Evolutionary conservation across 1,139 yeast species (phyloP).

Genomic region (Meyerozyma sp.): DNA sequence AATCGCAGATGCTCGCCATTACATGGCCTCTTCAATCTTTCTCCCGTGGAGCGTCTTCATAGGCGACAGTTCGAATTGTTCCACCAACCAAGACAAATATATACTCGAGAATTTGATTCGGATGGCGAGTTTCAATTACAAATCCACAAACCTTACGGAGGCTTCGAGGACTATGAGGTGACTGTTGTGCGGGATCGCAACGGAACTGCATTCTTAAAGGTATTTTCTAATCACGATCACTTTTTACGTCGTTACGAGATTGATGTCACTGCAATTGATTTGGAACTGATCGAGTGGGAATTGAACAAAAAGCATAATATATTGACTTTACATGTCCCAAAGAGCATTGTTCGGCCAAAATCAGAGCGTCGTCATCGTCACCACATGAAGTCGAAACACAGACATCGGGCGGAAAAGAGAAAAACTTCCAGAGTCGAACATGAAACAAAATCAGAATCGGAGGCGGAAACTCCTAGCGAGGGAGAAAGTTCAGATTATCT

Average conservation of each 20-base stretch:
- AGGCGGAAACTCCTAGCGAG: not conserved
- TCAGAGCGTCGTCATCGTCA: not conserved
- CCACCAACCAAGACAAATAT: not conserved
- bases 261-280: not conserved
- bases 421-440: not conserved
- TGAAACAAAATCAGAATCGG: not conserved
- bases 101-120: not conserved
- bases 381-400: not conserved
- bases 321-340: not conserved
- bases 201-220: not conserved
- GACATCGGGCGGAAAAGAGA: not conserved
- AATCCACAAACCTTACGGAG: not conserved
- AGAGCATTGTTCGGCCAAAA: not conserved
- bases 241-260: not conserved
- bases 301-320: not conserved
- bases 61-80: not conserved
- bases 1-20: not conserved
- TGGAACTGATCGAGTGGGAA: not conserved
- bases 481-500: not conserved
- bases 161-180: not conserved
- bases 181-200: slow-evolving; percentile 1
- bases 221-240: not conserved
- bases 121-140: not conserved
- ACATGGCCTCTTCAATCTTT: not conserved
- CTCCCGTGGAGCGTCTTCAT: not conserved